A percentile compares a stretch with the other conserved stretches of the same genome.
These are phyloP conservation scores for Plenodomus biglobosus DNA, from an alignment of 2,329 filamentous ascomycete genomes.

Conservation along the genomic window DNA sequence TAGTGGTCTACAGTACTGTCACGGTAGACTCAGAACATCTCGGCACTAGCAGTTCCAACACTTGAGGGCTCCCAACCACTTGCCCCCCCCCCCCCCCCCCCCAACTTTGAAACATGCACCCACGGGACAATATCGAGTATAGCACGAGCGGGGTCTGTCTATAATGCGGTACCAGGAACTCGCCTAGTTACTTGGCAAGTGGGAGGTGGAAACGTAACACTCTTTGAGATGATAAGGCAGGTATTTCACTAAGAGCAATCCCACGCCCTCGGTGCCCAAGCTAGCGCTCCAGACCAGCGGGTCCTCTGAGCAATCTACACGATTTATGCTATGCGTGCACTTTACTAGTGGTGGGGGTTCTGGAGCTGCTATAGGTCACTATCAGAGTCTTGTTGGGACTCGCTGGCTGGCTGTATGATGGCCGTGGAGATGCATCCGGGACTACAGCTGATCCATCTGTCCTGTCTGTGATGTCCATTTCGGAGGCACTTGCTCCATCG, in stretches of 20 bases:
- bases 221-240: conserved; percentile 6
- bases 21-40: no score
- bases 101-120: background rate
- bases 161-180: conserved; percentile 7
- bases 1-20: no score
- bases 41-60: no score
- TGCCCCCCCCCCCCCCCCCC: background rate
- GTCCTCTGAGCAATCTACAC: background rate
- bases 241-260: conserved; percentile 6
- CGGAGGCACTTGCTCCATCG: background rate
- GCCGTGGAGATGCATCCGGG: background rate
- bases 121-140: background rate
- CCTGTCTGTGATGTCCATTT: background rate
- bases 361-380: background rate
- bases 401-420: background rate
- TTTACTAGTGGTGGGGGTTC: background rate
- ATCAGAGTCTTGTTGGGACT: background rate
- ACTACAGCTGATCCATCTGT: background rate
- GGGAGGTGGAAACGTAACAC: background rate
- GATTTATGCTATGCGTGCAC: background rate
- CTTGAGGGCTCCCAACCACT: no score
- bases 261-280: conserved; percentile 3
- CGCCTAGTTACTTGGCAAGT: conserved; percentile 5
- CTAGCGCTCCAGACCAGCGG: background rate
- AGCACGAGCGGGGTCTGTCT: conserved; percentile 12